Conservation (phyloP, 1,284 basidiomycete species). For the Coriolopsis trogii region DNA sequence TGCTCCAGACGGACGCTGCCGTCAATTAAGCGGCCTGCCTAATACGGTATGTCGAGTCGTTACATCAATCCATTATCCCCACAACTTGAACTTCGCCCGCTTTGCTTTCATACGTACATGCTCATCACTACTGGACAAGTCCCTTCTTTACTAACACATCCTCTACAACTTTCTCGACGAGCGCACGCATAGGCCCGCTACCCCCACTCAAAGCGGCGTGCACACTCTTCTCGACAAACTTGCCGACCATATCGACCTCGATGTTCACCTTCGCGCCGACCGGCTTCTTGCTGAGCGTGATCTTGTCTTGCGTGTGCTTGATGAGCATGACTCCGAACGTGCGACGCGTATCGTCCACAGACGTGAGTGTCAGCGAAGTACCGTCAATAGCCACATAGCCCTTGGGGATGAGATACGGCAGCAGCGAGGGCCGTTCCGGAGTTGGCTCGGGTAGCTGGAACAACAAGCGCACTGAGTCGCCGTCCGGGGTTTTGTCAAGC, state of each 20-base stretch:
- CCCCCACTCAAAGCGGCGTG: constrained; percentile 68
- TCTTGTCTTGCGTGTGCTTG: constrained; percentile 89
- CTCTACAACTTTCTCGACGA: constrained; percentile 78
- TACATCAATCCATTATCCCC: background rate
- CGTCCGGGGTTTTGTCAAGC: constrained; percentile 69
- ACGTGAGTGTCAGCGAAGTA: constrained; percentile 90
- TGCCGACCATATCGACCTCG: constrained; percentile 93
- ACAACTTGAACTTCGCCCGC: background rate
- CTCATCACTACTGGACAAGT: constrained; percentile 20
- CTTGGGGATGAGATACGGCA: constrained; percentile 92
- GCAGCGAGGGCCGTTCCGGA: constrained; percentile 61
- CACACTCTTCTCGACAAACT: constrained; percentile 85
- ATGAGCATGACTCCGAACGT: constrained; percentile 95
- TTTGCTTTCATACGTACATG: background rate
- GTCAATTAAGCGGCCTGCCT: constrained; percentile 14
- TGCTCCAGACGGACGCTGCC: constrained; percentile 21
- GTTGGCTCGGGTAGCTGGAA: constrained; percentile 77
- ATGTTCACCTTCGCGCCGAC: constrained; percentile 89
- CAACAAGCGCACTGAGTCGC: constrained; percentile 83
- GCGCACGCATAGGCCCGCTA: constrained; percentile 52
- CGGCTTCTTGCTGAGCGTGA: constrained; percentile 79
- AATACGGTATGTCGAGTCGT: constrained; percentile 7
- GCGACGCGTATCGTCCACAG: constrained; percentile 71
- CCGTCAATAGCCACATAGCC: constrained; percentile 97
- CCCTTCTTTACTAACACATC: constrained; percentile 61